Conservation (phyloP, 768 basidiomycete genomes). For the Kwoniella europaea region DNA sequence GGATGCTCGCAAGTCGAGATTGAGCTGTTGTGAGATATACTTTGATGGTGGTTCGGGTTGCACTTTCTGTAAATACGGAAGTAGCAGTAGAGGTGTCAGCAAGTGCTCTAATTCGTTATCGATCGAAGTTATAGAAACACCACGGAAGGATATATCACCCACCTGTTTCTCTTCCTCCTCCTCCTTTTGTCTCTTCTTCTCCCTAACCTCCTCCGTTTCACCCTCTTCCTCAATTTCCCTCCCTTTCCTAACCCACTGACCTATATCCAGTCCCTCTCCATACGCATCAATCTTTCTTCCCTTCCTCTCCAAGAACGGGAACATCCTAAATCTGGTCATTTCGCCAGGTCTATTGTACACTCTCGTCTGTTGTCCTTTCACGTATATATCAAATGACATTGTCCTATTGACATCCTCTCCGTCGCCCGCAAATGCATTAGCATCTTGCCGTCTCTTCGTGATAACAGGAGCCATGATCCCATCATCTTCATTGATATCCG, state of each 20-base stretch:
- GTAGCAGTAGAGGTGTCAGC: no score
- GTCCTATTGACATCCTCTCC: conserved; percentile 48
- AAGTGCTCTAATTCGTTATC: no score
- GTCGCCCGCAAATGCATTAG: conserved; percentile 46
- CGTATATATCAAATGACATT: conserved; percentile 91
- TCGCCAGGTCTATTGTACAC: conserved; percentile 54
- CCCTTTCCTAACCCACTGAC: conserved; percentile 91
- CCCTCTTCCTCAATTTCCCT: conserved; percentile 88
- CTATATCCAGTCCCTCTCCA: conserved; percentile 93
- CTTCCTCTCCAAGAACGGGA: conserved; percentile 92
- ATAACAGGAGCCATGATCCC: conserved; percentile 27
- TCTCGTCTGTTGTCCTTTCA: conserved; percentile 93
- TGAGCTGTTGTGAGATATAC: conserved; percentile 74
- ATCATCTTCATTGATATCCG: conserved; percentile 68
- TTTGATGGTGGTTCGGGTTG: conserved; percentile 88
- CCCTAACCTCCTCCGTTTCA: conserved; percentile 78
- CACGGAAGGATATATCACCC: conserved; percentile 14
- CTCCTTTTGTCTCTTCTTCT: conserved; percentile 69
- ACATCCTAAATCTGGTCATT: conserved; percentile 81
- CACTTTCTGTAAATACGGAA: conserved; percentile 63
- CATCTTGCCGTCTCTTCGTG: conserved; percentile 25
- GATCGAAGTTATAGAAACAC: no score
- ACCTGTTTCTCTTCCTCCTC: conserved; percentile 86
- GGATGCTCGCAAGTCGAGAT: conserved; percentile 81
- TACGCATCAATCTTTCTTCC: conserved; percentile 86